These are phyloP conservation scores for Populus tomentosa DNA, from an alignment of 441 rosid genomes.

Conservation along the genomic window DNA sequence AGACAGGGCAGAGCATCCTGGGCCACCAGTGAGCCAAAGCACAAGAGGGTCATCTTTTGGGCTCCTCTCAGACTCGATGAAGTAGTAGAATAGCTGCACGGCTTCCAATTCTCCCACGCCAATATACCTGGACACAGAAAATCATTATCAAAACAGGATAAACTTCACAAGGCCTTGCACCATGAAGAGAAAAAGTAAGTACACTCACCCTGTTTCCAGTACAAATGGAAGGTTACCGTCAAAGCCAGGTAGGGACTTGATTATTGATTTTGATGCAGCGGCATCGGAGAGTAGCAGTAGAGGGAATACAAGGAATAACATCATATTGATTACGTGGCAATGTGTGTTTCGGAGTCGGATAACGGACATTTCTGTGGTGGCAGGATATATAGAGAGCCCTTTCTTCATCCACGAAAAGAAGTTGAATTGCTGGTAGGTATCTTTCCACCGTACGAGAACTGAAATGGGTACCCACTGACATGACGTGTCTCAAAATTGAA, in stretches of 20 bases:
- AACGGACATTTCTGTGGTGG: background rate
- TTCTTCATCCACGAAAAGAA: background rate
- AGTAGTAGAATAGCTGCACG: conserved; percentile 33
- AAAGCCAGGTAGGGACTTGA: conserved; percentile 38
- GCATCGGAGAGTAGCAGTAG: background rate
- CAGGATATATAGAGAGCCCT: background rate
- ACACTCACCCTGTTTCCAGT: conserved; percentile 42
- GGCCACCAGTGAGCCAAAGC: conserved; percentile 41
- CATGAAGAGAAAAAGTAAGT: background rate
- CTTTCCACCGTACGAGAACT: too few species aligned
- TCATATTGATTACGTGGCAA: background rate
- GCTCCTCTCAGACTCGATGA: conserved; percentile 31
- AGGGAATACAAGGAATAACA: background rate
- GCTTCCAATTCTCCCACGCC: conserved; percentile 26
- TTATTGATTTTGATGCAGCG: conserved; percentile 10
- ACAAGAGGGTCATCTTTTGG: conserved; percentile 33
- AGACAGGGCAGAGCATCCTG: conserved; percentile 32
- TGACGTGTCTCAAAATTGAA: too few species aligned
- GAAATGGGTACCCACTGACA: too few species aligned
- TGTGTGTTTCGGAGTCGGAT: background rate
- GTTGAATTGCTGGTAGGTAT: too few species aligned
- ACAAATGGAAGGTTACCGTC: conserved; percentile 44
- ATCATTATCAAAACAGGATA: background rate
- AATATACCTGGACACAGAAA: conserved; percentile 25
- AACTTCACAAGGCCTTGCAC: background rate